Percentiles rank a stretch among this genome's conserved stretches.
These are phyloP conservation scores for Leccinum variicolor DNA, from an alignment of 768 basidiomycete species.

Conservation along the genomic window DNA sequence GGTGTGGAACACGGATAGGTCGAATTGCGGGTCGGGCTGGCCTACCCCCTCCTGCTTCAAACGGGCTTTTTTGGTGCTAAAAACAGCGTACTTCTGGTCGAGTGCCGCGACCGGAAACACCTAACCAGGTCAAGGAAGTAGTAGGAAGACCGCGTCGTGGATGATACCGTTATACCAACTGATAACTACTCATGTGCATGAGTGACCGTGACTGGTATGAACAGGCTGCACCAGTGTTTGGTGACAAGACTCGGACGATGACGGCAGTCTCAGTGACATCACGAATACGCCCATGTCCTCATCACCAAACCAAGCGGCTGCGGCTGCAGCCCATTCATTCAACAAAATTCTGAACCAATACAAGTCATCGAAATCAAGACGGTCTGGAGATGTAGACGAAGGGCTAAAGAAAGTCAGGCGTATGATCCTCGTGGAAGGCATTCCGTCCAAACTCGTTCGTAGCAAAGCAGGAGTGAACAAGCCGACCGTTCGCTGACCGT, in stretches of 20 bases:
- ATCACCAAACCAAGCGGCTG: slow-evolving; percentile 24
- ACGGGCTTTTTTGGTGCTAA: background rate
- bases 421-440: slow-evolving; percentile 87
- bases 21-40: background rate
- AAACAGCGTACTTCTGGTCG: slow-evolving; percentile 16
- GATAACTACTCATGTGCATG: slow-evolving; percentile 2
- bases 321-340: slow-evolving; percentile 64
- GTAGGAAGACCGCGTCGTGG: background rate
- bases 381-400: slow-evolving; percentile 69
- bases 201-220: background rate
- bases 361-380: slow-evolving; percentile 63
- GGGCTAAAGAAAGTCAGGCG: slow-evolving; percentile 82
- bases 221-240: background rate
- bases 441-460: slow-evolving; percentile 74
- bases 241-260: background rate
- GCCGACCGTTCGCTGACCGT: background rate
- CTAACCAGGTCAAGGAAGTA: background rate
- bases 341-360: slow-evolving; percentile 76
- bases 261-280: background rate
- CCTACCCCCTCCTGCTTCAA: background rate
- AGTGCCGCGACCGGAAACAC: slow-evolving; percentile 6
- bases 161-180: background rate
- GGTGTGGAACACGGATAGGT: background rate
- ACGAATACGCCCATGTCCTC: slow-evolving; percentile 22
- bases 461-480: background rate